Evolutionary conservation across 2,329 filamentous ascomycete genomes (phyloP).

Genomic region (Trichophaea hybrida): DNA sequence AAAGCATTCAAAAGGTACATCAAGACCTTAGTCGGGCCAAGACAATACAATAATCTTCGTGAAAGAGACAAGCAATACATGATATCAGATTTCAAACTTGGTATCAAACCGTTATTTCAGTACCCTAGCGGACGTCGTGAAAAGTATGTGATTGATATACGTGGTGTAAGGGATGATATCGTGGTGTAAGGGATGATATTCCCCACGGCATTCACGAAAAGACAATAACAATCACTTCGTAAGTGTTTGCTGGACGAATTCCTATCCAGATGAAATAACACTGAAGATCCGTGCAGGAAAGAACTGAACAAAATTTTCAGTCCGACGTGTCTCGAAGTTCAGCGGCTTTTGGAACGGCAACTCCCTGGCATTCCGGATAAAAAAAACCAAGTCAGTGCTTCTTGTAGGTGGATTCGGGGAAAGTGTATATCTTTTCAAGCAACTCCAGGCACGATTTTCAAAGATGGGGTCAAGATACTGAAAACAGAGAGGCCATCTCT

Average conservation of each 20-base stretch:
- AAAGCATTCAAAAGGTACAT: background rate
- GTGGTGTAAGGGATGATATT: background rate
- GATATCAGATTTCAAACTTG: background rate
- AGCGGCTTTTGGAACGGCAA: background rate
- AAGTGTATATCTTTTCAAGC: background rate
- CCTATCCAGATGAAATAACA: background rate
- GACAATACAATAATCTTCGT: background rate
- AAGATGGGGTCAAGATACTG: background rate
- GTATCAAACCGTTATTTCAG: background rate
- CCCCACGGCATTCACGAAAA: background rate
- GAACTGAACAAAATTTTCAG: background rate
- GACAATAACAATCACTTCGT: background rate
- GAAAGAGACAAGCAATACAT: background rate
- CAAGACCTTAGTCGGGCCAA: background rate
- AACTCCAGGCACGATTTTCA: background rate
- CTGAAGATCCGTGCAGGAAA: background rate
- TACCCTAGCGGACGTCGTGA: too few relatives aligned
- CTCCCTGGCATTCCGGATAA: background rate
- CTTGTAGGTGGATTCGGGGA: background rate
- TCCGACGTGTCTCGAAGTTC: background rate
- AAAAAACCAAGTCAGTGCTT: background rate
- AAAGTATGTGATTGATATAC: background rate
- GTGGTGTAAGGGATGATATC: background rate
- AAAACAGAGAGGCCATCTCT: background rate
- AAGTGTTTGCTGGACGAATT: background rate